Base-by-base conservation (phyloP, 2,329 filamentous ascomycete genomes). In the Didymella keratinophila region DNA sequence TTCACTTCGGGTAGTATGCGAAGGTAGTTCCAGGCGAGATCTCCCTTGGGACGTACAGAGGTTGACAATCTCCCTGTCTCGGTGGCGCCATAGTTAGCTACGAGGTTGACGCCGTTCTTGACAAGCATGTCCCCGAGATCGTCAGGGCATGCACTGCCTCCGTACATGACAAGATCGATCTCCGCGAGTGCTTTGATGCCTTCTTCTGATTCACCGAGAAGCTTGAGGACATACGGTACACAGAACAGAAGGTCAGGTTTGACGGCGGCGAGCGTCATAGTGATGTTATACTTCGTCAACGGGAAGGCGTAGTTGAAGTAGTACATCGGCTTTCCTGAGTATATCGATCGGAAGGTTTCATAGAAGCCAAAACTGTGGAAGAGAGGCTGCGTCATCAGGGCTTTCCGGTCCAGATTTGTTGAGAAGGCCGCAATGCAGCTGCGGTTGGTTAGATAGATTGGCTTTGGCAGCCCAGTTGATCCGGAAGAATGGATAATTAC, bases 221-320 rank as follows among this genome's bases (percentile, higher is more conserved):
- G 74, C 66, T 89, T 89, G 18, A 90, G 71, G 0, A 85, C 83
- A 62, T 89, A 90, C 0, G 88, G 87, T 0, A 90, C 87, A 2
- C 80, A 82, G 56, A 87, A 83, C 30, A 89, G 82, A 20, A 84
- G 82, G 52, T 88, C 80, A 0, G 81, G 79, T 18, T 79, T 65
- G 28, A 68, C 63, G 23, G 56, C 44, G 12, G 49, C 51, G 7
- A 70, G 49, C 7, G 59, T 64, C 9, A 55, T 60, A 1, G 57
- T 61, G 14, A 70, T 34, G 30, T 63, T 69, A 25, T 65, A 58
- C 32, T 63, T 63, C 4, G 69, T 71, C 37, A 70, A 39, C 0
- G 67, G 67, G 10, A 67, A 55, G 2, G 60, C 44, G 32, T 65
- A 67, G 41, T 71, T 70, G 56, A 56, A 66, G 55, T 66, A 67